Percentiles rank a stretch among this genome's conserved stretches.
phyloP scores from a whole-genome alignment of 169 alveolate species.

The Perkinsus chesapeaki region DNA sequence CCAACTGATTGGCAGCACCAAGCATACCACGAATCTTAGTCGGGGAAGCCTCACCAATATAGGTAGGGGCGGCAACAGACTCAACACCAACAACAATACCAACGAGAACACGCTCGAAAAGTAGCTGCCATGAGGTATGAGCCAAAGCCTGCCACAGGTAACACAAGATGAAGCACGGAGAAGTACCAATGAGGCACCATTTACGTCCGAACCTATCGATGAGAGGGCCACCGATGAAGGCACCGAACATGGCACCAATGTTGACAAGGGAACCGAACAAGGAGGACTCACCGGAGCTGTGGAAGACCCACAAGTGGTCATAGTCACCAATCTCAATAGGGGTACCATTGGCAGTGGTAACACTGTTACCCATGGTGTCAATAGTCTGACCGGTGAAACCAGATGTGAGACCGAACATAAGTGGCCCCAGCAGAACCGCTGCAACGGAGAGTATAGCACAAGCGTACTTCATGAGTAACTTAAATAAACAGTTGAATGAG shows the following conservation, averaged over 20 bases:
- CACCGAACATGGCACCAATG: slow-evolving; percentile 1
- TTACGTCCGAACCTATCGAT: background rate
- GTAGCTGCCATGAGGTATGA: background rate
- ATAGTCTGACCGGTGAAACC: slow-evolving; percentile 1
- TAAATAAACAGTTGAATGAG: background rate
- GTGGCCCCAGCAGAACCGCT: background rate
- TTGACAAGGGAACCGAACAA: background rate
- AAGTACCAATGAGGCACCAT: background rate
- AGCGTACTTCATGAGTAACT: background rate
- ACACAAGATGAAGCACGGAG: background rate
- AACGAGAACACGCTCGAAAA: background rate
- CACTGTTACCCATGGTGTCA: background rate
- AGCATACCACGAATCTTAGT: background rate
- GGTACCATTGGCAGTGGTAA: background rate
- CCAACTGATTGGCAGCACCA: slow-evolving; percentile 1
- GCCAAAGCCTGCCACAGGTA: slow-evolving; percentile 1
- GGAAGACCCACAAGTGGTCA: background rate
- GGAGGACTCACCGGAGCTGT: background rate
- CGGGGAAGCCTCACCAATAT: background rate
- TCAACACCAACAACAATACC: background rate
- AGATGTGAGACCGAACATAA: background rate
- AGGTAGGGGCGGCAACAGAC: background rate
- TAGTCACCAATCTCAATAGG: background rate
- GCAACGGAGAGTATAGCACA: background rate
- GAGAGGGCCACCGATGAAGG: background rate